Base-by-base conservation (phyloP, 2,329 filamentous ascomycete species). In the Didymella lethalis region DNA sequence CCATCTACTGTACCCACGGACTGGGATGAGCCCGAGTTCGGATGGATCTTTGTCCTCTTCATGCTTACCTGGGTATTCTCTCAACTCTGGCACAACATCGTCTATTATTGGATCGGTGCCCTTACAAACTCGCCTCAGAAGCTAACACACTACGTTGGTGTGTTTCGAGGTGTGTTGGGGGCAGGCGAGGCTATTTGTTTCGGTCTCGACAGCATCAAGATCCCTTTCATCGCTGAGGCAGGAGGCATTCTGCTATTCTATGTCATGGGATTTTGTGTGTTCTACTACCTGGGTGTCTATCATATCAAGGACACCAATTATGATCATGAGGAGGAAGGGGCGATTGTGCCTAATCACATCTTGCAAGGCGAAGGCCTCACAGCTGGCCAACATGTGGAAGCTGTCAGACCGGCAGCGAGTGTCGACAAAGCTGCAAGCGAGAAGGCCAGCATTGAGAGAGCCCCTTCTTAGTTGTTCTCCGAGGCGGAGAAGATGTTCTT, bases 1-100 rank as follows among this genome's bases (percentile, higher is more conserved):
- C 55, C 65, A 7, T 64, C 69, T 11, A 20, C 36, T 7, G 4
- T 20, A 2, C 36, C 36, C 2, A 40, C 36, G 2, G 36, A 40
- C 18, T 40, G 36, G 36, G 18, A 40, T 20, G 36, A 40, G 18
- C n/a, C 36, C 7, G 36, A 40, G n/a, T 40, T 40, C 10, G 36
- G 36, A 10, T 40, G 36, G 36, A 40, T 40, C n/a, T 20, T 40
- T 10, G 36, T 40, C 8, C 36, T 40, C 7, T 40, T 40, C n/a
- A 40, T 40, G 36, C 18, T 40, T 8, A 40, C 36, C 11, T 40
- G 36, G 36, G 18, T 40, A 1, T 40, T 40, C n/a, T 40, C 36
- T 12, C 36, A 40, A 40, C 36, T 40, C 36, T 40, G 36, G 36
- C 36, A 40, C 36, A 40, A 40, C 18, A n/a, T 40, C n/a, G 36